Evolutionary conservation across 208 protist genomes (phyloP), one percentile per base, ranked within the genome.

Genomic region (Borovskyia barvae): DNA sequence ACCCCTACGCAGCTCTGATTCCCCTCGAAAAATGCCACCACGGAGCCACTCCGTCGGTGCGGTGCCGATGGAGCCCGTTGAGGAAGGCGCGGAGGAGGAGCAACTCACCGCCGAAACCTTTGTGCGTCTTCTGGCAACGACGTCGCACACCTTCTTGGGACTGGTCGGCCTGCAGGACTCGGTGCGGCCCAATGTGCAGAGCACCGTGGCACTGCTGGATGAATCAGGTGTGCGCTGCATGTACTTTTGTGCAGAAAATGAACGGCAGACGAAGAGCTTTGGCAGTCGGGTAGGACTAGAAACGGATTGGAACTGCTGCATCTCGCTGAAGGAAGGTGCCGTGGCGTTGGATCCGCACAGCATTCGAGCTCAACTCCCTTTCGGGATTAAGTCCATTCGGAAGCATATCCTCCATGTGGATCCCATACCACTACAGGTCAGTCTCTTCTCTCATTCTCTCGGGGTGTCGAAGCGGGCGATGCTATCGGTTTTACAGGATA

Each of bases 231-330:
- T 98, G 60, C 85, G 96, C 9, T 97, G 97, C 72, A 97, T 97
- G 72, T 94, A 87, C 58, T 97, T 97, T 49, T 92, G 74, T 30
- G 43, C 66, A 6, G 78, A 82, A n/a, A 95, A 86, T 47, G 77
- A 93, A 53, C 73, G 85, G 33, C 83, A 82, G 35, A 96, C 92
- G 3, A 95, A 95, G 56, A 90, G 90, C 36, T 97, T 97, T 54
- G 94, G 92, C 17, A 78, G 77, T 30, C 86, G 92, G 17, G 58
- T 98, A 0, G 96, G 96, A 7, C 68, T 98, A 7, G 87, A 96
- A 55, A 97, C 91, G 28, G 96, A 97, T 62, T 98, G 94, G 93
- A 98, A 98, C 76, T 97, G 90, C 67, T 97, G 93, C 65, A 97
- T 98, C 30, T 95, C 93, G 1, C 68, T 98, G 9, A 84, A 91